Percentiles rank a stretch among this genome's conserved stretches.
Evolutionary conservation across 805 yeast genomes (phyloP).

Genomic region (Yarrowia divulgata): DNA sequence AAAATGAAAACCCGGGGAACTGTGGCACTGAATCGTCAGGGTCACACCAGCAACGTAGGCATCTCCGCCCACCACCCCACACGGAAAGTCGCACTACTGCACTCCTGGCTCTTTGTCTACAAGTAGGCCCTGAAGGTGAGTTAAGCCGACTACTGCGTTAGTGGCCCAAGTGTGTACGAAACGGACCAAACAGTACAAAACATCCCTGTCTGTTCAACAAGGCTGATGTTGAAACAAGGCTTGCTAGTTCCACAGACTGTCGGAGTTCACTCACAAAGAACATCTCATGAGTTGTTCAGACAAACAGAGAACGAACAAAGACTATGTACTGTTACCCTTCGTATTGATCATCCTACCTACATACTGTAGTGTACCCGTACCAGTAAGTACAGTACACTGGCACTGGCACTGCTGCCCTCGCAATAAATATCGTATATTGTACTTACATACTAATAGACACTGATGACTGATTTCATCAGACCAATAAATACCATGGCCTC

Average conservation of each 20-base stretch:
- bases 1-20: background rate
- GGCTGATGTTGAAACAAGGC: no score
- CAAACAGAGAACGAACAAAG: no score
- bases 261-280: no score
- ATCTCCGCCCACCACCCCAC: constrained; percentile 13
- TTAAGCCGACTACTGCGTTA: constrained; percentile 1
- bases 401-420: no score
- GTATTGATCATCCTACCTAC: no score
- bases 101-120: constrained; percentile 6
- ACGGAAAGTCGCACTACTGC: constrained; percentile 3
- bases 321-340: no score
- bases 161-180: background rate
- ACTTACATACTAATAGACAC: background rate
- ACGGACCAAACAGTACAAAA: background rate
- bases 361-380: no score
- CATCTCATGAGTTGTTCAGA: no score
- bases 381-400: no score
- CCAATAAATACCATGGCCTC: background rate
- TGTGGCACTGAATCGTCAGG: background rate
- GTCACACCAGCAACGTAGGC: background rate
- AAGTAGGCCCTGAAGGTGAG: background rate
- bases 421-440: constrained; percentile 10
- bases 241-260: no score
- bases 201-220: no score
- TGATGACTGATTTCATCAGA: background rate